phyloP scores from a whole-genome alignment of 495 filamentous ascomycete genomes.

The Pseudomonodictys pantanalensis region DNA sequence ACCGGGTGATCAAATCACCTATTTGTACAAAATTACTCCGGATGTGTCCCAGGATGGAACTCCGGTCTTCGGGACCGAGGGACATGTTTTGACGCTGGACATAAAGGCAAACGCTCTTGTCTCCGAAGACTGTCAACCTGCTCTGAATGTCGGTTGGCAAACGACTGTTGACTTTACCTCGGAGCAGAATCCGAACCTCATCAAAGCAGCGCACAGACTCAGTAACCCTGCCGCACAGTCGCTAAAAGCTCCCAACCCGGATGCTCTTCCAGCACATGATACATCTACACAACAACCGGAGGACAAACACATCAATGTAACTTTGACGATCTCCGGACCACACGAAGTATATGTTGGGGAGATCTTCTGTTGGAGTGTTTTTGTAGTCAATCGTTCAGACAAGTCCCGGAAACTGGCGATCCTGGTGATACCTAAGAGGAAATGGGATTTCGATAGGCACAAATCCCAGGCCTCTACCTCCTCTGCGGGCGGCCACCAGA shows the following conservation, averaged over 20 bases:
- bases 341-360: slow-evolving; percentile 63
- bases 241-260: slow-evolving; percentile 26
- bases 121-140: slow-evolving; percentile 64
- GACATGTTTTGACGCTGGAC: slow-evolving; percentile 57
- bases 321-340: slow-evolving; percentile 70
- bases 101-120: slow-evolving; percentile 65
- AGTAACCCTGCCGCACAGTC: slow-evolving; percentile 20
- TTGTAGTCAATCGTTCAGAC: slow-evolving; percentile 78
- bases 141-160: slow-evolving; percentile 75
- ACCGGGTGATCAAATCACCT: slow-evolving; percentile 79
- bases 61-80: slow-evolving; percentile 36
- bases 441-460: slow-evolving; percentile 60
- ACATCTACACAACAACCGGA: slow-evolving; percentile 39
- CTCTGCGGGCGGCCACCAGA: slow-evolving; percentile 41
- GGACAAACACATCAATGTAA: slow-evolving; percentile 65
- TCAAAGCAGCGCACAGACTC: slow-evolving; percentile 25
- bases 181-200: slow-evolving; percentile 54
- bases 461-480: slow-evolving; percentile 50
- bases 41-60: slow-evolving; percentile 45
- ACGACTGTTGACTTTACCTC: slow-evolving; percentile 77
- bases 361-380: slow-evolving; percentile 80
- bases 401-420: slow-evolving; percentile 73
- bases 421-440: slow-evolving; percentile 73
- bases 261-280: slow-evolving; percentile 48
- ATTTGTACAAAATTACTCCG: slow-evolving; percentile 75